Evolutionary conservation across 2,329 filamentous ascomycete genomes (phyloP), one percentile per base, ranked within the genome.

Genomic region (Cordyceps fumosorosea): DNA sequence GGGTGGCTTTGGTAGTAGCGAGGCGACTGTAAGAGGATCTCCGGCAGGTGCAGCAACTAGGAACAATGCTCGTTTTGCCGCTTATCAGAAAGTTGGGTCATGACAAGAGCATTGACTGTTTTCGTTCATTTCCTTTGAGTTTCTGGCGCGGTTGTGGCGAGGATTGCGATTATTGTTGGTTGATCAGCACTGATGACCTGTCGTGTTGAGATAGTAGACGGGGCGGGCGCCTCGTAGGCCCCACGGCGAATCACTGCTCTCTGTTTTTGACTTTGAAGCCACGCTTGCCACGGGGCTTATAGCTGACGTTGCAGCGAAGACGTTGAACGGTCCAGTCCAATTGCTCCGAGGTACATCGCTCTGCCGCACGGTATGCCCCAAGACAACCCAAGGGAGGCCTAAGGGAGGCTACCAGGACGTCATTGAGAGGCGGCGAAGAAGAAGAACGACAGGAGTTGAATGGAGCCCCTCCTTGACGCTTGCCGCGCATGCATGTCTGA

Each of bases 281-380:
- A 42, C 40, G 32, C 20, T 42, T 50, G 55, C 56, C 22, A 51
- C 56, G 16, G 34, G 56, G n/a, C 50, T 11, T n/a, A 44, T 32
- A 51, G 56, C 47, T 58, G 56, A 32, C 45, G 56, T 58, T 58
- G 45, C 56, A 58, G 20, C 16, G 18, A 48, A 44, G 24, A 45
- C 6, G 16, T 11, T 7, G 5, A 5, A 29, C 18, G 29, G 44
- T 20, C 44, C 10, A 40, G 11, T 40, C 32, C 34, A 26, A 14
- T 44, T 55, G 12, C 20, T 55, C 37, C 52, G n/a, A 54, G 40
- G n/a, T 10, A 11, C 5, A 50, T 24, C 37, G 42, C 52, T 20
- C 12, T 42, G 34, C 20, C 26, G 37, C 3, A 5, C 22, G 22
- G 34, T 12, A n/a, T 12, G 20, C 8, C 37, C 51, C 24, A 42